phyloP scores from a whole-genome alignment of 805 yeast species.

The Phaffomyces thermotolerans region DNA sequence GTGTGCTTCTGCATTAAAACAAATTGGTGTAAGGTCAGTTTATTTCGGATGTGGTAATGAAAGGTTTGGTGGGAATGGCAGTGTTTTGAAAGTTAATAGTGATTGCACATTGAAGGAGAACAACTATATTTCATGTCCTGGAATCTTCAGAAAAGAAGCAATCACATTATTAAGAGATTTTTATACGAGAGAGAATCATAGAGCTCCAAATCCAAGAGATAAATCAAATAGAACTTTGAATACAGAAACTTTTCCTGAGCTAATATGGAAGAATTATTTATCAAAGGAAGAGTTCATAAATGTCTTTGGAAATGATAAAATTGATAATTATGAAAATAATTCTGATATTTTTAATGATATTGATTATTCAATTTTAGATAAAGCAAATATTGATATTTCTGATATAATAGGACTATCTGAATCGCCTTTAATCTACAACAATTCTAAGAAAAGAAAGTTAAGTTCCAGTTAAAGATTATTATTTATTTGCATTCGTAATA shows the following conservation, averaged over 20 bases:
- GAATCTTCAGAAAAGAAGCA: conserved; percentile 74
- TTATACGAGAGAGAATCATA: conserved; percentile 76
- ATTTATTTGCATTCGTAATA: too few species aligned
- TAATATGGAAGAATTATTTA: conserved; percentile 51
- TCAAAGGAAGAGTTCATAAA: conserved; percentile 40
- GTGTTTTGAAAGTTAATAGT: conserved; percentile 56
- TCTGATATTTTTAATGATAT: conserved; percentile 13
- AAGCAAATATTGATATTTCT: conserved; percentile 15
- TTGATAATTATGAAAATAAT: conserved; percentile 8
- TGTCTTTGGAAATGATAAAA: conserved; percentile 28
- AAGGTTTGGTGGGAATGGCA: conserved; percentile 94
- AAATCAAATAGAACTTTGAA: conserved; percentile 64
- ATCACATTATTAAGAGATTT: conserved; percentile 73
- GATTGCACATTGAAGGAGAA: conserved; percentile 29
- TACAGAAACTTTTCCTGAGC: conserved; percentile 47
- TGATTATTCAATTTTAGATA: conserved; percentile 13
- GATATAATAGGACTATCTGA: conserved; percentile 13
- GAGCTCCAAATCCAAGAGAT: conserved; percentile 74
- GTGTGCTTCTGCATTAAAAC: conserved; percentile 92
- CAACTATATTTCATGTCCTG: conserved; percentile 60
- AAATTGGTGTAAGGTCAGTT: conserved; percentile 64
- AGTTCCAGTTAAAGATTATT: neutral
- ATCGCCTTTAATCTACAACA: neutral
- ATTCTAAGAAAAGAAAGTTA: conserved; percentile 3
- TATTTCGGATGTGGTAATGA: conserved; percentile 93